Percentiles rank a stretch among this genome's conserved stretches.
Evolutionary conservation across 2,329 filamentous ascomycete genomes (phyloP).

Genomic region (Lachnellula suecica): DNA sequence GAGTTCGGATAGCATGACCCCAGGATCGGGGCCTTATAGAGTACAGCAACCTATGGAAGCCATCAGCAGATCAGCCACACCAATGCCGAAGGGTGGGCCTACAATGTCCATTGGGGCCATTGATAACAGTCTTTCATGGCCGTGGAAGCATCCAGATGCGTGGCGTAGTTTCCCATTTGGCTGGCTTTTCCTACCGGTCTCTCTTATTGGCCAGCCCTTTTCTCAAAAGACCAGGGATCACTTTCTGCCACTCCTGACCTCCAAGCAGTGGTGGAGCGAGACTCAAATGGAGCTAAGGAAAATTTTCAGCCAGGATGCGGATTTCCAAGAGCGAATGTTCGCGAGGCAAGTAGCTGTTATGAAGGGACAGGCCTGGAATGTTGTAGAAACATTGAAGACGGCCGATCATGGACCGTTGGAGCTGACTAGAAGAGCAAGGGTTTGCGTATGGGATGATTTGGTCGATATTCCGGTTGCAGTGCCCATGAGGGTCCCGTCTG

Average conservation of each 20-base stretch:
- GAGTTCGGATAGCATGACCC: slow-evolving; percentile 34
- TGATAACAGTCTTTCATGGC: slow-evolving; percentile 97
- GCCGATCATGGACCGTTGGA: slow-evolving; percentile 91
- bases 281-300: slow-evolving; percentile 83
- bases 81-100: slow-evolving; percentile 32
- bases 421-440: slow-evolving; percentile 82
- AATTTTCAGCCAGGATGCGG: slow-evolving; percentile 87
- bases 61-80: slow-evolving; percentile 46
- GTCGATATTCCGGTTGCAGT: slow-evolving; percentile 95
- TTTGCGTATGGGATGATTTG: slow-evolving; percentile 97
- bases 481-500: slow-evolving; percentile 79
- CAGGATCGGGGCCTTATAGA: slow-evolving; percentile 64
- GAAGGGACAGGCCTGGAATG: slow-evolving; percentile 99
- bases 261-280: slow-evolving; percentile 94
- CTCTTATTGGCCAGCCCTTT: slow-evolving; percentile 93
- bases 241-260: slow-evolving; percentile 93
- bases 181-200: slow-evolving; percentile 96
- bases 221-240: slow-evolving; percentile 91
- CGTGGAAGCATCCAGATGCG: slow-evolving; percentile 68
- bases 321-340: slow-evolving; percentile 99
- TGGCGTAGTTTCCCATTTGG: slow-evolving; percentile 91
- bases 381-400: slow-evolving; percentile 94
- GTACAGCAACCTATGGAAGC: slow-evolving; percentile 84
- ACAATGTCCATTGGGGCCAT: slow-evolving; percentile 84
- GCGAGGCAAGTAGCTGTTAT: slow-evolving; percentile 97